Evolutionary conservation across 805 yeast genomes (phyloP), one percentile per base, ranked within the genome.

Genomic region (Monosporozyma aerobia): DNA sequence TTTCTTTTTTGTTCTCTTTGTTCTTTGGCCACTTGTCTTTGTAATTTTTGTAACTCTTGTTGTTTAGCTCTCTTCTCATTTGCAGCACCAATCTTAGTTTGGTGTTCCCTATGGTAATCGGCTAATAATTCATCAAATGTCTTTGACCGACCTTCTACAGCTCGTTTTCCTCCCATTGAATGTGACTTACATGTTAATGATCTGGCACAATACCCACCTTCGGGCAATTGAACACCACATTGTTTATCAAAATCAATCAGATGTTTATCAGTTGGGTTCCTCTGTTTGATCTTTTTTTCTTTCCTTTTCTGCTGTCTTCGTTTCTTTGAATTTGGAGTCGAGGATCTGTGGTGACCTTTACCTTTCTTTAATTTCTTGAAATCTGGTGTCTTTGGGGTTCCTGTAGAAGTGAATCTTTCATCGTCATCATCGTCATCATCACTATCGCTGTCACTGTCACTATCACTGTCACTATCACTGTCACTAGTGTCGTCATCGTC

Each of bases 111-210:
- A 71, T 94, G 99, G 64, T 92, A 90, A 16, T 89, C 90, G 22
- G 90, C 89, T 52, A 94, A 73, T 51, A 94, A 73, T 30, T 81
- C 82, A 67, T 94, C 99, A 70, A 90, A 94, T 0, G 97, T 90
- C 7, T 94, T 90, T 37, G 95, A 83, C 61, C 99, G 78, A 10
- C 99, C 99, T 16, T 81, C 82, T 22, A 94, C 99, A 0, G 96
- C 90, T 60, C 99, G 79, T 63, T 94, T 94, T 29, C 97, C 96
- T 35, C 97, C 97, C 97, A 94, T 90, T 1, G 98, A 88, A 69
- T 94, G 99, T 0, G 97, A 90, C 66, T 94, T 94, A 76, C 99
- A 94, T 0, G 99, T 94, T 55, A 94, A 74, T 0, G 97, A 90
- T 49, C 99, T 77, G 4, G 97, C 97, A 75, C 99, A 94, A 59